Evolutionary conservation across 2,329 filamentous ascomycete genomes (phyloP).

Genomic region (Geosmithia putterillii): DNA sequence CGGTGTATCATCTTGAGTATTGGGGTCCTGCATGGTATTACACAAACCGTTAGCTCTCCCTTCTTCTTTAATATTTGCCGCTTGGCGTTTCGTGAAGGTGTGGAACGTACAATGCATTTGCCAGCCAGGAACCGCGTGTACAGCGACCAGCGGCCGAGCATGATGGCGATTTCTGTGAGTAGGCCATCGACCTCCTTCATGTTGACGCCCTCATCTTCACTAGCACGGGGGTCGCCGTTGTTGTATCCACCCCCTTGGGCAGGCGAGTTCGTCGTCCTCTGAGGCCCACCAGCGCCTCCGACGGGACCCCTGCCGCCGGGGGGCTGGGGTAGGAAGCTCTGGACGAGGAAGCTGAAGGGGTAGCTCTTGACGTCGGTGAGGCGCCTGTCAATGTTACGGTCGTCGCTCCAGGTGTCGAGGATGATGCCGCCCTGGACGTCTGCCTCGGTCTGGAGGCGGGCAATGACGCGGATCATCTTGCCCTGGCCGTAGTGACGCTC

Average conservation of each 20-base stretch:
- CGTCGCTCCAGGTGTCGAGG: conserved; percentile 89
- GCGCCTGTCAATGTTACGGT: conserved; percentile 70
- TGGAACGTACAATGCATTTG: conserved; percentile 61
- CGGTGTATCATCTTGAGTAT: conserved; percentile 37
- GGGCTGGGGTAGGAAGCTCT: conserved; percentile 74
- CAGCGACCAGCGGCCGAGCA: conserved; percentile 87
- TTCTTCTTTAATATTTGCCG: neutral
- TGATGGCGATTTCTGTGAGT: conserved; percentile 77
- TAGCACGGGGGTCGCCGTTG: conserved; percentile 40
- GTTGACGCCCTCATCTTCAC: conserved; percentile 86
- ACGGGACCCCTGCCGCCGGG: conserved; percentile 49
- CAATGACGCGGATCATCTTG: conserved; percentile 91
- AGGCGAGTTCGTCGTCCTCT: conserved; percentile 57
- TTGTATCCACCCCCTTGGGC: conserved; percentile 42
- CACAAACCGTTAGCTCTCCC: neutral
- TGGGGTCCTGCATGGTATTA: conserved; percentile 43
- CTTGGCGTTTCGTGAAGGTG: neutral
- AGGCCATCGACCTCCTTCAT: conserved; percentile 93
- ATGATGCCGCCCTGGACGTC: conserved; percentile 95
- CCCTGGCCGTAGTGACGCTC: conserved; percentile 87
- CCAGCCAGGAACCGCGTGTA: conserved; percentile 81
- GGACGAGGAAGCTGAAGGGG: conserved; percentile 91
- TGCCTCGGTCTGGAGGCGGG: conserved; percentile 83
- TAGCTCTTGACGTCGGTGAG: conserved; percentile 96
- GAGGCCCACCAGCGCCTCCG: neutral